Conservation (phyloP, 345 rosid species). For the Brassica nigra region DNA sequence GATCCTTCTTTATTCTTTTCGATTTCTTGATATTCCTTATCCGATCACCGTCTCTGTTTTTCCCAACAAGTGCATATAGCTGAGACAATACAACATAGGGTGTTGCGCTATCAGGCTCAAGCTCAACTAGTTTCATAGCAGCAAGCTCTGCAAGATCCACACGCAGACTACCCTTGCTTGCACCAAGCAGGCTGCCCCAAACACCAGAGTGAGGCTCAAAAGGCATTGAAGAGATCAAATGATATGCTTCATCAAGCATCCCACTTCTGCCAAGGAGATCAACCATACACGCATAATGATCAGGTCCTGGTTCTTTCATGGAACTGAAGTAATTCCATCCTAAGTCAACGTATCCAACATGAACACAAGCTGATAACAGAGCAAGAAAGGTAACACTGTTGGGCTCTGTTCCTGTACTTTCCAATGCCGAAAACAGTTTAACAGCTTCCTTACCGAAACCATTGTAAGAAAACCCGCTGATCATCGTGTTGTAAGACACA, state of each 20-base stretch:
- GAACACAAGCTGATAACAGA: conserved; percentile 71
- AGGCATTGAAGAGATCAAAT: conserved; percentile 57
- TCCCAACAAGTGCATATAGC: conserved; percentile 53
- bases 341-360: conserved; percentile 65
- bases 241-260: conserved; percentile 59
- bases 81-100: conserved; percentile 73
- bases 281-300: conserved; percentile 79
- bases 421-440: conserved; percentile 51
- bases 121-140: conserved; percentile 54
- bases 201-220: conserved; percentile 66
- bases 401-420: conserved; percentile 54
- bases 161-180: conserved; percentile 55
- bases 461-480: conserved; percentile 69
- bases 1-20: conserved; percentile 66
- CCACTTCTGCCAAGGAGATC: conserved; percentile 86
- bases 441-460: conserved; percentile 65
- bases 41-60: conserved; percentile 45
- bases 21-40: conserved; percentile 51
- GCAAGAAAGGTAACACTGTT: conserved; percentile 69
- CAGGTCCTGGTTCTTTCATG: conserved; percentile 72
- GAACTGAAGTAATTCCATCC: conserved; percentile 63
- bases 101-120: conserved; percentile 70
- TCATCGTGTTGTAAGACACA: conserved; percentile 74
- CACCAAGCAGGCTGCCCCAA: conserved; percentile 83
- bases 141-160: conserved; percentile 73